Evolutionary conservation across 2,329 filamentous ascomycete genomes (phyloP).

Genomic region (Nemania abortiva): DNA sequence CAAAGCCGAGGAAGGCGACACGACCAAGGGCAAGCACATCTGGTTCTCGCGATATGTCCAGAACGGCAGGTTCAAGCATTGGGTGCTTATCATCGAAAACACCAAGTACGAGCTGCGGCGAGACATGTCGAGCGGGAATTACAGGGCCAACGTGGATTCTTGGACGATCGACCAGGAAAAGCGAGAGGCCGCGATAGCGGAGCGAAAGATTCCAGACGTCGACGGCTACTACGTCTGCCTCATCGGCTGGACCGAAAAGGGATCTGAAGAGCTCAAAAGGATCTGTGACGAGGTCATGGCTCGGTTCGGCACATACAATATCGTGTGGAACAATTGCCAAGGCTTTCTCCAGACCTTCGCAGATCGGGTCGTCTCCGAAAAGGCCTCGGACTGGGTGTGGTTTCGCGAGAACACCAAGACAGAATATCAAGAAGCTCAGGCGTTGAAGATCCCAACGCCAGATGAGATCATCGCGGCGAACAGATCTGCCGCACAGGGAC

Average conservation of each 20-base stretch:
- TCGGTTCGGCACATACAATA: slow-evolving; percentile 5
- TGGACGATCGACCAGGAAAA: slow-evolving; percentile 10
- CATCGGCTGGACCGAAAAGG: background rate
- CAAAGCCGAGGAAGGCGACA: slow-evolving; percentile 3
- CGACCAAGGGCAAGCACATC: slow-evolving; percentile 8
- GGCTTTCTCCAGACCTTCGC: slow-evolving; percentile 2
- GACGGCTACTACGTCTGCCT: slow-evolving; percentile 8
- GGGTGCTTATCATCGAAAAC: slow-evolving; percentile 1
- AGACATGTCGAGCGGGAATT: background rate
- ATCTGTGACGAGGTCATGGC: slow-evolving; percentile 10
- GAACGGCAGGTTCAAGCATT: slow-evolving; percentile 5
- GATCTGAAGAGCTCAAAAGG: background rate
- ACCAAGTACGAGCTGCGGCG: slow-evolving; percentile 5
- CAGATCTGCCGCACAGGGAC: slow-evolving; percentile 2
- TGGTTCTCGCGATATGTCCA: slow-evolving; percentile 10
- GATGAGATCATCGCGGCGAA: slow-evolving; percentile 9
- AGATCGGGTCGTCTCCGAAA: slow-evolving; percentile 2
- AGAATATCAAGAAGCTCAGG: slow-evolving; percentile 3
- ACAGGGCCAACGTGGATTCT: slow-evolving; percentile 3
- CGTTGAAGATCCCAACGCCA: background rate
- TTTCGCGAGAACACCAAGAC: slow-evolving; percentile 11
- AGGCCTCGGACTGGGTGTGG: slow-evolving; percentile 4
- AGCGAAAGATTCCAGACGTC: slow-evolving; percentile 9
- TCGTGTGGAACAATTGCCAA: slow-evolving; percentile 9
- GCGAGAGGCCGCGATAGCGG: slow-evolving; percentile 10